Evolutionary conservation across 139 green algal genomes (phyloP), one percentile per base, ranked within the genome.

Genomic region (Chlorella sp.): DNA sequence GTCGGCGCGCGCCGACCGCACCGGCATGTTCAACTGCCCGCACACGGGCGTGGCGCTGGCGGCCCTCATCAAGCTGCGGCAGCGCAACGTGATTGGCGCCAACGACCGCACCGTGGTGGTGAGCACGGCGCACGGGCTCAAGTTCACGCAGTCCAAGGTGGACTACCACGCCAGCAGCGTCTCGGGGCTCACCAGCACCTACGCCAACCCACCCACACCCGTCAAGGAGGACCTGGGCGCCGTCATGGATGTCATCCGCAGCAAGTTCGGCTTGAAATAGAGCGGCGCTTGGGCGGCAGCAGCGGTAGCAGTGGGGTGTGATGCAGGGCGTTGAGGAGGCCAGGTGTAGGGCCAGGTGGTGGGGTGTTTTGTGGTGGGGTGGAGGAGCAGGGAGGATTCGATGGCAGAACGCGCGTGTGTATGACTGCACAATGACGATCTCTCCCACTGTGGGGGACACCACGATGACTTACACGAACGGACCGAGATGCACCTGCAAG

Each of bases 61-160:
- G 23, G 95, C 95, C 26, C 86, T 99, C 30, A 96, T 87, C 74
- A 99, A 99, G 89, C 55, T 78, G 23, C 65, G 73, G 3, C n/a
- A 73, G 50, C 51, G 66, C 31, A 68, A 74, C 32, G 88, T 95
- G 0, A 99, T 99, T 71, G 88, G 69, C 22, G 84, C 91, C 36
- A 88, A 72, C 49, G 95, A 99, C 82, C 80, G 91, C 49, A 97
- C 92, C 1, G 94, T 99, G 1, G 94, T 99, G 0, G 93, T 99
- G 10, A 89, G 71, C 82, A 99, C 95, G 32, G 95, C 95, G 14
- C 95, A 99, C 84, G 95, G 95, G 42, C 90, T 99, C 67, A 99
- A 99, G 87, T 99, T 99, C 77, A 86, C 93, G 22, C 89, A 96
- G 74, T 91, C 81, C 79, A 99, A 99, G 90, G 91, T 97, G 31